A percentile compares a stretch with the other conserved stretches of the same genome.
phyloP scores from a whole-genome alignment of 1,284 basidiomycete genomes.

The Austropuccinia psidii region DNA sequence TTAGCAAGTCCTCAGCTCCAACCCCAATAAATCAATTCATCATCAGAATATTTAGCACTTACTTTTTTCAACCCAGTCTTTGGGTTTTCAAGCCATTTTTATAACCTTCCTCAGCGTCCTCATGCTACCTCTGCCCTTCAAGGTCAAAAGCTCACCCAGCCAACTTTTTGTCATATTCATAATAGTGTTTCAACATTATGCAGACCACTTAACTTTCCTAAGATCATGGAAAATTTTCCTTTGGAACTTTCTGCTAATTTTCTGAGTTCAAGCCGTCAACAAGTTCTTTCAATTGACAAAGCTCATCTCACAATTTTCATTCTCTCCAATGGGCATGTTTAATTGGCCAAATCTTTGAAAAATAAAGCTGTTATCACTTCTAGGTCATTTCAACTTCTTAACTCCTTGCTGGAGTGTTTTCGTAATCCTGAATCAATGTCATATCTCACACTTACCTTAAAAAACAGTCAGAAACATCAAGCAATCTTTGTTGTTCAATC shows the following conservation, averaged over 20 bases:
- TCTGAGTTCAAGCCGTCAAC: not conserved
- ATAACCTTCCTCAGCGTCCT: not conserved
- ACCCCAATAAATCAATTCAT: too few relatives aligned
- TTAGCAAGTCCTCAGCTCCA: too few relatives aligned
- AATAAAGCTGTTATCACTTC: not conserved
- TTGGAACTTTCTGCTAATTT: not conserved
- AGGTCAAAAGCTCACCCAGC: too few relatives aligned
- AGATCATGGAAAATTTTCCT: conserved; percentile 1
- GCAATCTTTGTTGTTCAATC: not conserved
- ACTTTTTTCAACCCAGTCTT: conserved; percentile 7
- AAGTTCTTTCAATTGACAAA: not conserved
- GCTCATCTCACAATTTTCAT: not conserved
- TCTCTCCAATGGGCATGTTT: conserved; percentile 10
- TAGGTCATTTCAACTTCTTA: not conserved
- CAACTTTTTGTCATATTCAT: conserved; percentile 2
- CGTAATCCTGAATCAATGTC: not conserved
- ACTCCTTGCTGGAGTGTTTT: conserved; percentile 4
- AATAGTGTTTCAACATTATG: conserved; percentile 2
- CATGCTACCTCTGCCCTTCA: not conserved
- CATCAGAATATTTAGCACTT: not conserved
- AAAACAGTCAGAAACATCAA: not conserved
- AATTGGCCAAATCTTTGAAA: not conserved
- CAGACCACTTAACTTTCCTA: not conserved
- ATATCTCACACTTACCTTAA: not conserved
- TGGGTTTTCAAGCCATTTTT: conserved; percentile 2